Percentiles rank a stretch among this genome's conserved stretches.
Evolutionary conservation across 805 yeast species (phyloP).

Genomic region (Barnettozyma siamensis): DNA sequence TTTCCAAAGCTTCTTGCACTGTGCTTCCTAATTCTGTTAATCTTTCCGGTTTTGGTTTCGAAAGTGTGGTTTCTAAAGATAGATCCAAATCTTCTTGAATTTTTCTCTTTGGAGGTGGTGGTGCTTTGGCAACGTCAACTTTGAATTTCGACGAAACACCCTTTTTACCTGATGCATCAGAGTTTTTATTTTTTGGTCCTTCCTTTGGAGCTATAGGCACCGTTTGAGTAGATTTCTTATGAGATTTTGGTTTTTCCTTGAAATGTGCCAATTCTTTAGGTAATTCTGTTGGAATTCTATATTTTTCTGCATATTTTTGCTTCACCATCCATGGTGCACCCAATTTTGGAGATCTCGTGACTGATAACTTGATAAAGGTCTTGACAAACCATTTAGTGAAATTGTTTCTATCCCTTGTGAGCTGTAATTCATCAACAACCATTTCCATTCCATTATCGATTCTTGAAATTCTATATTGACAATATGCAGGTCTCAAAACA

Average conservation of each 20-base stretch:
- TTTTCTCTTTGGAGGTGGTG: slow-evolving; percentile 14
- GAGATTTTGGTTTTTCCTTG: slow-evolving; percentile 16
- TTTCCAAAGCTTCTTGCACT: slow-evolving; percentile 46
- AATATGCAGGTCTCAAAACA: slow-evolving; percentile 43
- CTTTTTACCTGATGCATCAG: slow-evolving; percentile 7
- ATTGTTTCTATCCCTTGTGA: slow-evolving; percentile 75
- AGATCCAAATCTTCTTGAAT: slow-evolving; percentile 20
- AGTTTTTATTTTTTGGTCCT: no score
- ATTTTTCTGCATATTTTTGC: slow-evolving; percentile 63
- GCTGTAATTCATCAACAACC: slow-evolving; percentile 66
- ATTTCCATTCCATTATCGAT: slow-evolving; percentile 48
- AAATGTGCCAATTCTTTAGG: slow-evolving; percentile 44
- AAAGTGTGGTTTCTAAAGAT: slow-evolving; percentile 13
- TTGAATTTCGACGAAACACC: slow-evolving; percentile 1
- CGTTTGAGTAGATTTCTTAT: slow-evolving; percentile 2
- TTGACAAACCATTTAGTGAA: slow-evolving; percentile 89
- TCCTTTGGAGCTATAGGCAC: slow-evolving; percentile 16
- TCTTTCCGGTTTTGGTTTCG: slow-evolving; percentile 19
- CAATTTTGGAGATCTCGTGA: slow-evolving; percentile 60
- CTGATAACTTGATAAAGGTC: slow-evolving; percentile 75
- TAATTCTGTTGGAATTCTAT: slow-evolving; percentile 55
- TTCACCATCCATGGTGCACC: slow-evolving; percentile 98
- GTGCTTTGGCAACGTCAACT: slow-evolving; percentile 10
- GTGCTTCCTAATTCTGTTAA: slow-evolving; percentile 14
- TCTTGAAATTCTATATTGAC: slow-evolving; percentile 68